Evolutionary conservation across 805 yeast genomes (phyloP), one percentile per base, ranked within the genome.

Genomic region (Groenewaldozyma salmanticensis): DNA sequence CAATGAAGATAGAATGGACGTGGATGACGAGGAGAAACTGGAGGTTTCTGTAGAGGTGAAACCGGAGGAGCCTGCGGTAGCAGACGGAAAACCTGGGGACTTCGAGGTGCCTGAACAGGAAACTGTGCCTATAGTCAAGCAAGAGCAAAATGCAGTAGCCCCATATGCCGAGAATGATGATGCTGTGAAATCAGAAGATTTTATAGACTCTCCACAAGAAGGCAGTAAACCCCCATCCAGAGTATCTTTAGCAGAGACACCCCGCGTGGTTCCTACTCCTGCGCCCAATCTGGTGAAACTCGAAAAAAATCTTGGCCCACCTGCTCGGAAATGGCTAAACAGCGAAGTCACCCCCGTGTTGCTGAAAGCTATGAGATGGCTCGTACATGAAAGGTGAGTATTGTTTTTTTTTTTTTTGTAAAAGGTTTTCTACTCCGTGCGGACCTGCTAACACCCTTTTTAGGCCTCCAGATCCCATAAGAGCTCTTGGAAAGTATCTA

Each of bases 311-410:
- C 35, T 40, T 5, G 92, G 92, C 1, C 80, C 87, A 2, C 75
- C 82, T 1, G 69, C 79, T 1, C 70, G 94, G 48, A 71, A 68
- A 50, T 83, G 81, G 67, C 65, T 83, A 43, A 80, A 81, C 54
- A 62, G 72, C 45, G 65, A 76, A 40, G 71, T 83, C 24, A 77
- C 87, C 0, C 75, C 74, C n/a, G 70, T 70, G 15, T 53, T 83
- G 16, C 58, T 81, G 16, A 75, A 75, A 31, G 94, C 90, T 1
- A 67, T 81, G 67, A 62, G 74, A 40, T 59, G 65, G 44, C 63
- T 81, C 5, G 73, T 79, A 2, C 55, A 57, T 5, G 66, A 60
- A 32, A 65, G 70, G 46, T 43, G 35, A 40, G 49, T 32, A 24
- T 22, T 20, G 22, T n/a, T 13, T 37, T 3, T 16, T 4, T 6